Base-by-base conservation (phyloP, 2,329 filamentous ascomycete species). In the Apiospora saccharicola region DNA sequence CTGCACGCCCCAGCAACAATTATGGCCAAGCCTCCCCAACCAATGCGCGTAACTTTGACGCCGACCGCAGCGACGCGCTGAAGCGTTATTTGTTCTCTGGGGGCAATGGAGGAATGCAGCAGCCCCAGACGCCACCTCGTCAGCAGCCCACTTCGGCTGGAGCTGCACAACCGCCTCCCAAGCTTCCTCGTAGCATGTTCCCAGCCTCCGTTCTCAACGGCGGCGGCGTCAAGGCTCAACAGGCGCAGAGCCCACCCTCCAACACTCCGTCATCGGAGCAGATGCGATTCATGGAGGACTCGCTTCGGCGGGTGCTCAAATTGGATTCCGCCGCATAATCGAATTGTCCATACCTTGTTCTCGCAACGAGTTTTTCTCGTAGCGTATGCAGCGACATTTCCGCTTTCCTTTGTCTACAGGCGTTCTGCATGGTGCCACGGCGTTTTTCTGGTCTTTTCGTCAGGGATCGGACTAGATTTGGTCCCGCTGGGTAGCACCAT, bases 71-170 rank as follows among this genome's bases (percentile, higher is more conserved):
- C 6, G 88, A 90, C 74, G 87, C 87, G 68, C 78, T 91, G 34
- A 91, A 91, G 78, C 86, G 84, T 67, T 90, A 88, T 76, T 79
- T 90, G 0, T 90, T 90, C 69, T 83, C 85, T 51, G 82, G 83
- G 67, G 79, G 77, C 13, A 70, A 70, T 30, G 70, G 70, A 7
- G 53, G 26, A n/a, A 16, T 69, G 13, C 68, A 69, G 26, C 74
- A 69, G 43, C 73, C 53, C 44, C 75, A 70, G 34, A 72, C 69
- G 44, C 71, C 68, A 4, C 68, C 70, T 41, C 70, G 41, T n/a
- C 72, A 73, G 47, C 72, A 74, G 12, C 44, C 67, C 26, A 41
- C 72, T n/a, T 73, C 73, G 10, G 68, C 69, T 24, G 68, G 71
- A n/a, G 43, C 68, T 16, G 47, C 69, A 14, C 74, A 68, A 73